Evolutionary conservation across 2,329 filamentous ascomycete genomes (phyloP).

Genomic region (Penicillium rolfsii): DNA sequence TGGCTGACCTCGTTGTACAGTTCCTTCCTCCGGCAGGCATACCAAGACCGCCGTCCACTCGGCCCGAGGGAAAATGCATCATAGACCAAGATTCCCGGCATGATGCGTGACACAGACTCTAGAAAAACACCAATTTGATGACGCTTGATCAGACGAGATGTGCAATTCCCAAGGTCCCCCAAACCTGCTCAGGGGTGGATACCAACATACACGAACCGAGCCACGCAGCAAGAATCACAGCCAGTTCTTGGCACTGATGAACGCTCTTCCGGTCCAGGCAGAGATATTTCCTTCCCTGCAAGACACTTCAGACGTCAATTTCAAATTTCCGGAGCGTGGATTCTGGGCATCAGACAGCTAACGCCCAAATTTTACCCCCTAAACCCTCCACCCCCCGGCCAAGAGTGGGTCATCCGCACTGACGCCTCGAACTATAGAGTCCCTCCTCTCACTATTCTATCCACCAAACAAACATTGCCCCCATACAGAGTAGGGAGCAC

Average conservation of each 20-base stretch:
- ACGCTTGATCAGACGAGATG: background rate
- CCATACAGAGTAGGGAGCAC: background rate
- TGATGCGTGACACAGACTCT: background rate
- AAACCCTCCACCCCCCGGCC: background rate
- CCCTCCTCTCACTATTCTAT: background rate
- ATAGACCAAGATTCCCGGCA: background rate
- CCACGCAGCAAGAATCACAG: background rate
- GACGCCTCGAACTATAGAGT: conserved; percentile 5
- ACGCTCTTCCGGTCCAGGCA: conserved; percentile 28
- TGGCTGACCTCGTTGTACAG: conserved; percentile 28
- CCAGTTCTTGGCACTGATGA: conserved; percentile 25
- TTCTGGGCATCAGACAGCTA: background rate
- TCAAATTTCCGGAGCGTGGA: background rate
- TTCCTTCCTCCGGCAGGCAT: conserved; percentile 5
- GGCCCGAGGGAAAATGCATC: background rate
- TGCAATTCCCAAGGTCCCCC: background rate
- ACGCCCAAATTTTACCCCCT: background rate
- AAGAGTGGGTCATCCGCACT: conserved; percentile 4
- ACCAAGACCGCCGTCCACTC: background rate
- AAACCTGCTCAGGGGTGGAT: background rate
- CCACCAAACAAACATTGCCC: background rate
- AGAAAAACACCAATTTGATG: background rate
- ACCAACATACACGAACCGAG: background rate
- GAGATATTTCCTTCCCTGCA: conserved; percentile 19
- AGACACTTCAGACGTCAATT: conserved; percentile 3